These are phyloP conservation scores for Pyronema domesticum DNA, from an alignment of 495 filamentous ascomycete genomes.

Conservation along the genomic window DNA sequence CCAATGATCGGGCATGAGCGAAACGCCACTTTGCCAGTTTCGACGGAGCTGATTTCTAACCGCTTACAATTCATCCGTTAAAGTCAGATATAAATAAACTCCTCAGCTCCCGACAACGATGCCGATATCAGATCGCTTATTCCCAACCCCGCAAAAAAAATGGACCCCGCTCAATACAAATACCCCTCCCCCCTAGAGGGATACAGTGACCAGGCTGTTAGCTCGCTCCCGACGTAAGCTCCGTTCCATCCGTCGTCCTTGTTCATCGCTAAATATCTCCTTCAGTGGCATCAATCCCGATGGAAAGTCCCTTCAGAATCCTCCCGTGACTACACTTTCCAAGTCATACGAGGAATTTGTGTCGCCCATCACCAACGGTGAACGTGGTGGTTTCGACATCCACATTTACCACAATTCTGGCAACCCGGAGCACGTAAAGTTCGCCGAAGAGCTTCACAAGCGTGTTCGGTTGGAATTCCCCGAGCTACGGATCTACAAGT, in stretches of 20 bases:
- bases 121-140: background rate
- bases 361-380: conserved; percentile 43
- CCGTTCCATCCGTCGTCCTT: background rate
- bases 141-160: background rate
- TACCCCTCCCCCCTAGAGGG: conserved; percentile 53
- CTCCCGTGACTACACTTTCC: conserved; percentile 37
- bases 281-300: conserved; percentile 36
- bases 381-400: conserved; percentile 48
- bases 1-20: too few species aligned
- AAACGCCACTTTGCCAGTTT: too few species aligned
- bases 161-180: conserved; percentile 28
- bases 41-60: background rate
- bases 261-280: background rate
- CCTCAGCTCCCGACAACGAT: background rate
- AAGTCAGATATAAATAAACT: background rate
- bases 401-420: conserved; percentile 62
- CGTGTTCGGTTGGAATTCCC: conserved; percentile 73
- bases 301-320: conserved; percentile 49
- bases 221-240: conserved; percentile 44
- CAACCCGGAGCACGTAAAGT: conserved; percentile 42
- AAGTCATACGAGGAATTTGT: conserved; percentile 46
- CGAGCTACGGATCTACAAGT: conserved; percentile 62
- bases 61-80: background rate
- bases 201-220: conserved; percentile 36
- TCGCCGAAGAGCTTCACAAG: conserved; percentile 55